Evolutionary conservation across 1,284 basidiomycete species (phyloP).

Genomic region (Chondrostereum purpureum): DNA sequence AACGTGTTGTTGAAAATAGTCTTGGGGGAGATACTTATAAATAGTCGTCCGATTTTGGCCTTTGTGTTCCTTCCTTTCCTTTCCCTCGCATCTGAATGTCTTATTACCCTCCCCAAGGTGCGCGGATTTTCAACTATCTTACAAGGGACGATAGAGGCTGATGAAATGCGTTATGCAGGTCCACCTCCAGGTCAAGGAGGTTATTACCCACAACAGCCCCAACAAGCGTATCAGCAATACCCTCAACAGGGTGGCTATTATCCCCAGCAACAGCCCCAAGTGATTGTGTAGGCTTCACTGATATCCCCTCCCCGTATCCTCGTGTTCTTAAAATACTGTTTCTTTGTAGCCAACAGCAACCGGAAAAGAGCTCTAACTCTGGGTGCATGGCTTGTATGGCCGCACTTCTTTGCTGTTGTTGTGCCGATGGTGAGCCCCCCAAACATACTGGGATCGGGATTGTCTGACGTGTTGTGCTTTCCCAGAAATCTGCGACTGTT

Average conservation of each 20-base stretch:
- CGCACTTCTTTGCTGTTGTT: background rate
- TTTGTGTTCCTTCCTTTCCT: no score
- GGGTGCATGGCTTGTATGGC: background rate
- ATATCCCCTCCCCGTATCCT: background rate
- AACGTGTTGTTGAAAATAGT: no score
- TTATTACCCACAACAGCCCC: background rate
- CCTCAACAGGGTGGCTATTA: background rate
- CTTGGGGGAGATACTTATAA: no score
- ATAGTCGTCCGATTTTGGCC: no score
- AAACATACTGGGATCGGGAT: background rate
- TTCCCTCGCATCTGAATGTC: no score
- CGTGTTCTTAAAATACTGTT: background rate
- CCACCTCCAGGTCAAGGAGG: background rate
- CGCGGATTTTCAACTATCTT: no score
- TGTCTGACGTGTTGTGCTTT: background rate
- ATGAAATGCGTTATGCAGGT: no score
- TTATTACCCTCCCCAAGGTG: background rate
- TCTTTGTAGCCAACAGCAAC: background rate
- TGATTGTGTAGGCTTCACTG: background rate
- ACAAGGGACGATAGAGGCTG: no score
- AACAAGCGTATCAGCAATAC: background rate
- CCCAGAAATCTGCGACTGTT: background rate
- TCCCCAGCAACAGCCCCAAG: background rate
- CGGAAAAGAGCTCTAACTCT: background rate
- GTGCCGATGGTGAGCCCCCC: background rate